These are phyloP conservation scores for Chalciporus chontae DNA, from an alignment of 768 basidiomycete genomes.

Conservation along the genomic window DNA sequence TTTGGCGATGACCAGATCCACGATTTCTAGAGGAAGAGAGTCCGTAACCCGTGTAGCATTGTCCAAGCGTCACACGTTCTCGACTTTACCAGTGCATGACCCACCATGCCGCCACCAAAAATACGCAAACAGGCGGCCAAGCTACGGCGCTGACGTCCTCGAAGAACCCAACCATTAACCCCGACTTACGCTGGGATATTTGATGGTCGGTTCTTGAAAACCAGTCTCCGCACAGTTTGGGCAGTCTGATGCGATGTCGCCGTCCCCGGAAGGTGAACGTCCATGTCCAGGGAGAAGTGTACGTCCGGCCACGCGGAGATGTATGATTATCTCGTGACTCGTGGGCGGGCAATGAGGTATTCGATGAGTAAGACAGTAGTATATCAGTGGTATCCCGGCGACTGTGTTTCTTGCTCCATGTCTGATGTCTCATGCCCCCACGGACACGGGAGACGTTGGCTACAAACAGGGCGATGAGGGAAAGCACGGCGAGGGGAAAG, in stretches of 20 bases:
- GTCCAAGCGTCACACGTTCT: not conserved
- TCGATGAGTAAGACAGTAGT: conserved; percentile 7
- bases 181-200: conserved; percentile 16
- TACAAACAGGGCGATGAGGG: conserved; percentile 45
- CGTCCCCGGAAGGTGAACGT: conserved; percentile 22
- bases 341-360: conserved; percentile 16
- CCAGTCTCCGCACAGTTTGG: conserved; percentile 14
- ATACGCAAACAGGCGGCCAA: conserved; percentile 35
- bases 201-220: conserved; percentile 6
- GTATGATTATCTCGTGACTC: conserved; percentile 8
- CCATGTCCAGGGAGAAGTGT: conserved; percentile 21
- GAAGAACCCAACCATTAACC: conserved; percentile 28
- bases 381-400: conserved; percentile 8
- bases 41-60: not conserved
- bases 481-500: conserved; percentile 61
- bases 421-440: conserved; percentile 3
- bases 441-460: conserved; percentile 21
- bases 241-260: conserved; percentile 23
- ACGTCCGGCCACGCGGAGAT: conserved; percentile 13
- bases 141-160: conserved; percentile 33
- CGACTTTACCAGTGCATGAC: conserved; percentile 22
- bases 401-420: conserved; percentile 6
- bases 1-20: not conserved
- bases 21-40: not conserved
- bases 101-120: conserved; percentile 35